phyloP scores from a whole-genome alignment of 2,329 filamentous ascomycete species.

The Pseudogymnoascus sp. region DNA sequence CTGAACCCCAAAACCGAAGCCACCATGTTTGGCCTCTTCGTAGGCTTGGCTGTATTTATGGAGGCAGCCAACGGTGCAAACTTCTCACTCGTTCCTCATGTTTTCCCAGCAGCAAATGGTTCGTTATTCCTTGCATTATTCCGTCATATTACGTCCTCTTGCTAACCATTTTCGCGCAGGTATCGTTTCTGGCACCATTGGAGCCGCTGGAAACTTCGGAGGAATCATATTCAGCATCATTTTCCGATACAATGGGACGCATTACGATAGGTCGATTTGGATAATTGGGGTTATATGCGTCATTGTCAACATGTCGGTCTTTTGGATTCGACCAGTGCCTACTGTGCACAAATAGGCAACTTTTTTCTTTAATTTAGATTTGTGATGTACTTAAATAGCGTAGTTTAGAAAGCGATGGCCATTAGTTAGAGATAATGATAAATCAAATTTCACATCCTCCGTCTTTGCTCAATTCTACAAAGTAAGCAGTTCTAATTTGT shows the following conservation, averaged over 20 bases:
- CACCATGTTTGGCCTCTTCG: conserved; percentile 66
- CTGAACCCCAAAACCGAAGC: conserved; percentile 50
- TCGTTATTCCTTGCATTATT: neutral
- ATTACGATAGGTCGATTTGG: conserved; percentile 66
- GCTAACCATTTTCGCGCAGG: conserved; percentile 52
- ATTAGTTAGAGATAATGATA: neutral
- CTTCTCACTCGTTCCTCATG: conserved; percentile 55
- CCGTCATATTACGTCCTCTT: conserved; percentile 24
- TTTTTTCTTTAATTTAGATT: neutral
- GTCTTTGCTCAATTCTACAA: neutral
- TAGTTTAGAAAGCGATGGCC: neutral
- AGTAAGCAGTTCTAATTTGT: neutral
- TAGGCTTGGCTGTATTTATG: conserved; percentile 67
- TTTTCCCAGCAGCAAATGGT: conserved; percentile 44
- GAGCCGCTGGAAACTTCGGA: conserved; percentile 72
- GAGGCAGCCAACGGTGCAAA: conserved; percentile 60
- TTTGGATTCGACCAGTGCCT: conserved; percentile 51
- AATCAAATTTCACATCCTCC: neutral
- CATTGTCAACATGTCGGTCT: conserved; percentile 55
- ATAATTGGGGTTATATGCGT: conserved; percentile 71
- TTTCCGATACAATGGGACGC: conserved; percentile 62
- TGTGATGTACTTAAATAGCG: neutral
- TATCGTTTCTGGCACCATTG: conserved; percentile 62
- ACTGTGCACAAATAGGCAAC: conserved; percentile 16
- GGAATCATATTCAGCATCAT: conserved; percentile 75